phyloP scores from a whole-genome alignment of 225 moss, liverwort and hornwort species.

The Bryum argenteum region DNA sequence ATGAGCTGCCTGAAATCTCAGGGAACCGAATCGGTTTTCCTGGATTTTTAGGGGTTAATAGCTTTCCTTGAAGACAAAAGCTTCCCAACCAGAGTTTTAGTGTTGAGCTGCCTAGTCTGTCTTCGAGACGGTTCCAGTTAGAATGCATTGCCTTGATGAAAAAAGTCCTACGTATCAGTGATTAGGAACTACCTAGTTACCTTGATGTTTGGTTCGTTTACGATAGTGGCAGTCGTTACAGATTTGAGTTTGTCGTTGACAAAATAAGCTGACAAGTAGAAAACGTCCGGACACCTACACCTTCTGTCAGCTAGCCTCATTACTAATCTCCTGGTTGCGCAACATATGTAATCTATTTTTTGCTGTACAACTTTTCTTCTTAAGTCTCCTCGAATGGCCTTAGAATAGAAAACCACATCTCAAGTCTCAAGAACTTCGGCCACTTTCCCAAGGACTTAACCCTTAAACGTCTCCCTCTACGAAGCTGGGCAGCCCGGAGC shows the following conservation, averaged over 20 bases:
- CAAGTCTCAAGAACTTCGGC: not conserved
- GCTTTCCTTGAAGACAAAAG: too few species aligned
- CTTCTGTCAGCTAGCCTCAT: not conserved
- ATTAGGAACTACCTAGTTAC: slow-evolving; percentile 6
- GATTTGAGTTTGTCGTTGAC: slow-evolving; percentile 34
- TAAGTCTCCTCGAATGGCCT: slow-evolving; percentile 30
- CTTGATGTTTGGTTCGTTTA: not conserved
- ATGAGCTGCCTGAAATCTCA: too few species aligned
- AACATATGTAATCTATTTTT: not conserved
- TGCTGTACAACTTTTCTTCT: slow-evolving; percentile 30
- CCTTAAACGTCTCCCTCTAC: too few species aligned
- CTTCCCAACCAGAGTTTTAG: too few species aligned
- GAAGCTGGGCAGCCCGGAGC: too few species aligned
- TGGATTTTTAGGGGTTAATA: too few species aligned
- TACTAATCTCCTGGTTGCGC: not conserved
- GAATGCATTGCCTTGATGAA: slow-evolving; percentile 49
- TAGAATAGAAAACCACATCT: slow-evolving; percentile 1
- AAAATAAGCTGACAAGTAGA: slow-evolving; percentile 43
- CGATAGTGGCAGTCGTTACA: slow-evolving; percentile 20
- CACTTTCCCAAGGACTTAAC: slow-evolving; percentile 31
- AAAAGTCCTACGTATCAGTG: not conserved
- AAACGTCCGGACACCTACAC: slow-evolving; percentile 28
- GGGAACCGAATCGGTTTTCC: too few species aligned
- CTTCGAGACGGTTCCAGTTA: not conserved
- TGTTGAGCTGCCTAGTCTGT: not conserved